Evolutionary conservation across 2,329 filamentous ascomycete species (phyloP).

Genomic region (Xylaria sp.): DNA sequence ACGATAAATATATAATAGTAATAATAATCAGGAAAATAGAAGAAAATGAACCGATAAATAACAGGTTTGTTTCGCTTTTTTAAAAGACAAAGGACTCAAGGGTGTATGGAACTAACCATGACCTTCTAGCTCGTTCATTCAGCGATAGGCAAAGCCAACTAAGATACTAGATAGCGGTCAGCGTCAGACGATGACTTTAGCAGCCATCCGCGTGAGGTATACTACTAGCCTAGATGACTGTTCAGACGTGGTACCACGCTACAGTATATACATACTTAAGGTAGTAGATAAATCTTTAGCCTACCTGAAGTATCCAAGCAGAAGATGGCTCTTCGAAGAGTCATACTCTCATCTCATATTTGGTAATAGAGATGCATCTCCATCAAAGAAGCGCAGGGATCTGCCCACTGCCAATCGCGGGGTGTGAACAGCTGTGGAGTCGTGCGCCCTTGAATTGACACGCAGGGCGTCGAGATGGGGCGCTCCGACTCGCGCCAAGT

Average conservation of each 20-base stretch:
- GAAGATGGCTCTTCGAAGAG: conserved; percentile 22
- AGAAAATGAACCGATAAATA: conserved; percentile 9
- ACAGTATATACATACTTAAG: neutral
- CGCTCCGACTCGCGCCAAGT: conserved; percentile 17
- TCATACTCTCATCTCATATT: conserved; percentile 21
- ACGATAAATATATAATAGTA: conserved; percentile 14
- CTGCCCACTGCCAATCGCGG: conserved; percentile 26
- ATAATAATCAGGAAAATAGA: conserved; percentile 12
- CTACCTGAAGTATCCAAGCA: neutral
- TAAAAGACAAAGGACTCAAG: conserved; percentile 10
- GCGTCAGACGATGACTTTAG: neutral
- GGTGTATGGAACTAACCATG: conserved; percentile 10
- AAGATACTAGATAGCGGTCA: conserved; percentile 26
- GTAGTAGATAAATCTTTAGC: neutral
- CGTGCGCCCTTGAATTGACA: conserved; percentile 55
- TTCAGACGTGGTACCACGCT: neutral
- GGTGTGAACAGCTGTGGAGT: conserved; percentile 48
- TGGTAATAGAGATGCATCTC: conserved; percentile 15
- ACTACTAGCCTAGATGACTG: neutral
- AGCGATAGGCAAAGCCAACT: conserved; percentile 11
- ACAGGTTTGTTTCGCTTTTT: conserved; percentile 24
- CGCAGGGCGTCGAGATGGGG: conserved; percentile 40
- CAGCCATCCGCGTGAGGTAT: neutral
- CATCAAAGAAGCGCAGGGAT: conserved; percentile 9
- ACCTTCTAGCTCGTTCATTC: conserved; percentile 5